A percentile compares a stretch with the other conserved stretches of the same genome.
Conservation (phyloP, 768 basidiomycete species). For the Leccinum olivaceopallidum region DNA sequence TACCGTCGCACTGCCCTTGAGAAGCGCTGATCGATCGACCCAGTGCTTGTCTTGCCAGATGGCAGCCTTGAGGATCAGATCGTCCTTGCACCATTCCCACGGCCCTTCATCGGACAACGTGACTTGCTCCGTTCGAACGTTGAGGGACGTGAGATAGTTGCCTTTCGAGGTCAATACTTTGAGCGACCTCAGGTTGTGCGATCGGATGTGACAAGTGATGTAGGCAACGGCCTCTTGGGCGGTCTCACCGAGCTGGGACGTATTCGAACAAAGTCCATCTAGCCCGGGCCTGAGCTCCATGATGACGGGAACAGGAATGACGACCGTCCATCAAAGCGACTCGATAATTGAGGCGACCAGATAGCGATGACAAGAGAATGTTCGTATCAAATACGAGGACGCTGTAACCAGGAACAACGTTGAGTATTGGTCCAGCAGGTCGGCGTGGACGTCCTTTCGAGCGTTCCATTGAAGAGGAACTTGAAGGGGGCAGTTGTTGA, state of each 20-base stretch:
- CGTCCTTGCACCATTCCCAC: conserved; percentile 86
- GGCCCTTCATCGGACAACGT: conserved; percentile 56
- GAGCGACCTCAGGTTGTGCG: conserved; percentile 59
- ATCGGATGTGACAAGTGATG: conserved; percentile 72
- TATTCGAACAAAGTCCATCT: conserved; percentile 78
- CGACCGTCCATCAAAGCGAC: conserved; percentile 78
- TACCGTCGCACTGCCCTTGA: conserved; percentile 41
- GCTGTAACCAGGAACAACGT: conserved; percentile 82
- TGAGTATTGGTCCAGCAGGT: conserved; percentile 42
- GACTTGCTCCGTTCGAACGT: conserved; percentile 80
- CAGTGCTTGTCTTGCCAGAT: conserved; percentile 95
- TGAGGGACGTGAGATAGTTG: conserved; percentile 88
- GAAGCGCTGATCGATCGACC: conserved; percentile 76
- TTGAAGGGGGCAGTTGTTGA: conserved; percentile 30
- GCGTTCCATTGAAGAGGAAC: conserved; percentile 27
- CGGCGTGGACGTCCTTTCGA: conserved; percentile 30
- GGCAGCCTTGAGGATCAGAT: conserved; percentile 89
- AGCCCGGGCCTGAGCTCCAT: conserved; percentile 65
- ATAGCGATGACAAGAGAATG: conserved; percentile 82
- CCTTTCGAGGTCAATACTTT: conserved; percentile 96
- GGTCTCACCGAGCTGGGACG: conserved; percentile 67
- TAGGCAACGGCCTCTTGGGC: conserved; percentile 75
- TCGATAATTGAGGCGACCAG: conserved; percentile 79
- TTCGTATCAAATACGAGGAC: conserved; percentile 94
- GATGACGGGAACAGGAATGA: conserved; percentile 92